Percentiles rank a stretch among this genome's conserved stretches.
phyloP scores from a whole-genome alignment of 2,329 filamentous ascomycete genomes.

The Fusarium equiseti region DNA sequence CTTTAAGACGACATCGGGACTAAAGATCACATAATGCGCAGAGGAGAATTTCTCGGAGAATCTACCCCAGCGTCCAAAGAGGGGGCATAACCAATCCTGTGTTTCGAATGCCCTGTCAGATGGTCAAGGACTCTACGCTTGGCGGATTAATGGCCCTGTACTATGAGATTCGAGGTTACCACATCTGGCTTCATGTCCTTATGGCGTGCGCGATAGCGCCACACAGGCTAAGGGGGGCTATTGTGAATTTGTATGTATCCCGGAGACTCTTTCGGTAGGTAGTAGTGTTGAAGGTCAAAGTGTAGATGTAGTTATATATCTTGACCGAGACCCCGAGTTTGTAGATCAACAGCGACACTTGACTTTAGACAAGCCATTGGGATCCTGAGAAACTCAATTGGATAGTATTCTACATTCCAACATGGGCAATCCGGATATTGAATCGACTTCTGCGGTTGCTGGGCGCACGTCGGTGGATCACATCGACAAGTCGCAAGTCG shows the following conservation, averaged over 20 bases:
- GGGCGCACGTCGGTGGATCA: conserved; percentile 43
- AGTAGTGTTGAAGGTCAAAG: conserved; percentile 5
- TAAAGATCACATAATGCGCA: conserved; percentile 27
- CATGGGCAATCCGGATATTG: conserved; percentile 48
- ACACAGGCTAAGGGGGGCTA: conserved; percentile 15
- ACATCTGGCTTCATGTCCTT: conserved; percentile 39
- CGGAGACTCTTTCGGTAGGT: conserved; percentile 41
- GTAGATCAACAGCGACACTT: conserved; percentile 11
- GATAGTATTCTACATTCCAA: background rate
- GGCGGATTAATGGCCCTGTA: conserved; percentile 15
- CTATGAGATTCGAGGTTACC: conserved; percentile 15
- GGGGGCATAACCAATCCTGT: conserved; percentile 18
- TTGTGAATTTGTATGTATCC: conserved; percentile 6
- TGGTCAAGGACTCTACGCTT: conserved; percentile 1
- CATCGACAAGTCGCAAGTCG: conserved; percentile 44
- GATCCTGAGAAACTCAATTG: background rate
- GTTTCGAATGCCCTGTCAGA: conserved; percentile 6
- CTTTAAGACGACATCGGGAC: conserved; percentile 49
- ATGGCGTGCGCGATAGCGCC: conserved; percentile 46
- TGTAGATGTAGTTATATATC: conserved; percentile 42
- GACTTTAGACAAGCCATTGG: background rate
- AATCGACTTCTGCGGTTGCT: conserved; percentile 44
- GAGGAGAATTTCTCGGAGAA: conserved; percentile 51
- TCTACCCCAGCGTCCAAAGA: conserved; percentile 27
- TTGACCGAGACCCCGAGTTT: conserved; percentile 28